These are phyloP conservation scores for Chaetoscypha palmicola DNA, from an alignment of 2,329 filamentous ascomycete species.

Conservation along the genomic window DNA sequence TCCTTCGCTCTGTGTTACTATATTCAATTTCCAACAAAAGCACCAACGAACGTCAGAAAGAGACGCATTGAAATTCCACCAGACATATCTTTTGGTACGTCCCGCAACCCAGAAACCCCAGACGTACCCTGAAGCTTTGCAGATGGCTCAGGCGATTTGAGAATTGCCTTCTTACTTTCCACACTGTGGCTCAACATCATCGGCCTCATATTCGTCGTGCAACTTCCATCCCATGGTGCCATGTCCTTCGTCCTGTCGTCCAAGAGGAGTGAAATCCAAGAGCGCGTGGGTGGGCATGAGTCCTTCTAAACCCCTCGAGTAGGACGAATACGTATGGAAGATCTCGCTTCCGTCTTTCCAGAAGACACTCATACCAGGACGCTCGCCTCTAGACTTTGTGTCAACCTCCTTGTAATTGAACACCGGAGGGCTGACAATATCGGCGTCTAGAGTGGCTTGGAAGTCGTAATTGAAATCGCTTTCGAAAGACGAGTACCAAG, in stretches of 20 bases:
- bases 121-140: too few relatives aligned
- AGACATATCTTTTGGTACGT: too few relatives aligned
- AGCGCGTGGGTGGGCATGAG: slow-evolving; percentile 30
- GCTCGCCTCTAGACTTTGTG: slow-evolving; percentile 25
- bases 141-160: too few relatives aligned
- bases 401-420: slow-evolving; percentile 16
- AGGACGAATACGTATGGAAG: slow-evolving; percentile 36
- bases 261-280: slow-evolving; percentile 33
- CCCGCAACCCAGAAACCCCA: too few relatives aligned
- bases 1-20: too few relatives aligned
- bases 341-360: slow-evolving; percentile 29
- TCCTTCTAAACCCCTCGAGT: slow-evolving; percentile 30
- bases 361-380: slow-evolving; percentile 35
- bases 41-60: too few relatives aligned
- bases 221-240: slow-evolving; percentile 8
- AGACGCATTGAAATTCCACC: too few relatives aligned
- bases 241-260: slow-evolving; percentile 27
- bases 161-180: too few relatives aligned
- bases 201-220: slow-evolving; percentile 18
- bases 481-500: slow-evolving; percentile 34
- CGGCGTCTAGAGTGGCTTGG: slow-evolving; percentile 31
- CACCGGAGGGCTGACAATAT: slow-evolving; percentile 19
- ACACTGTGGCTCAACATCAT: too few relatives aligned
- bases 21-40: too few relatives aligned
- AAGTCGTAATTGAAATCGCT: slow-evolving; percentile 38